A percentile compares a stretch with the other conserved stretches of the same genome.
Conservation (phyloP, 2,329 filamentous ascomycete species). For the Colletotrichum tanaceti region DNA sequence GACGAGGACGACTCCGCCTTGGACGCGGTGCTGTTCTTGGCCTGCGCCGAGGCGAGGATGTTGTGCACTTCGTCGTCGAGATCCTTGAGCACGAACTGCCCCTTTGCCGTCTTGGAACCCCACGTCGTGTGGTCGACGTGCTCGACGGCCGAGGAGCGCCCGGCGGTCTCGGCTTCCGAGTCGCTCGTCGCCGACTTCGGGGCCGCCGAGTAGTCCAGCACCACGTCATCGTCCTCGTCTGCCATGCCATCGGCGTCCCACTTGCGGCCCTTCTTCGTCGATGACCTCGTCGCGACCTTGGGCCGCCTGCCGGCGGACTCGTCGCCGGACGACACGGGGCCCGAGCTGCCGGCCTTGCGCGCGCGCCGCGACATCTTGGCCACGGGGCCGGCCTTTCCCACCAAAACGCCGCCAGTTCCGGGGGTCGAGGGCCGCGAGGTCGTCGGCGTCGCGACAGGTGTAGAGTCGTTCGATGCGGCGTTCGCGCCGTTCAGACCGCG, state of each 20-base stretch:
- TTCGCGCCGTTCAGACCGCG: constrained; percentile 50
- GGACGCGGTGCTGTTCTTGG: constrained; percentile 59
- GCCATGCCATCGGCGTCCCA: constrained; percentile 93
- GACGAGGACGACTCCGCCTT: constrained; percentile 53
- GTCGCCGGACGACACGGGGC: constrained; percentile 83
- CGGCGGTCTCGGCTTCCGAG: constrained; percentile 62
- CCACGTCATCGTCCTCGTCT: constrained; percentile 82
- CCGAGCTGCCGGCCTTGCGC: constrained; percentile 75
- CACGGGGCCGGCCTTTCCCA: constrained; percentile 79
- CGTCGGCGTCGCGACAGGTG: constrained; percentile 76
- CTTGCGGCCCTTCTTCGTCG: constrained; percentile 84
- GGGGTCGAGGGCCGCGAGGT: constrained; percentile 85
- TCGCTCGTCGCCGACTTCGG: constrained; percentile 63
- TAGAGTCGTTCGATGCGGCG: constrained; percentile 71
- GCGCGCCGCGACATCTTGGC: constrained; percentile 84
- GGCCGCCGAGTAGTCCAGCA: constrained; percentile 88
- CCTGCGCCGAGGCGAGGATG: constrained; percentile 85
- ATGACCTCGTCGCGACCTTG: constrained; percentile 65
- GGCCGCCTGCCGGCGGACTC: constrained; percentile 72
- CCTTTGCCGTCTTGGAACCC: constrained; percentile 86
- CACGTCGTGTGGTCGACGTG: constrained; percentile 82
- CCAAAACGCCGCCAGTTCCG: constrained; percentile 72
- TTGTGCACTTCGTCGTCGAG: constrained; percentile 92
- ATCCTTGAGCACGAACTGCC: constrained; percentile 94
- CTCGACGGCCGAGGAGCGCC: constrained; percentile 72